Evolutionary conservation across 495 filamentous ascomycete genomes (phyloP).

Genomic region (Podospora comata): DNA sequence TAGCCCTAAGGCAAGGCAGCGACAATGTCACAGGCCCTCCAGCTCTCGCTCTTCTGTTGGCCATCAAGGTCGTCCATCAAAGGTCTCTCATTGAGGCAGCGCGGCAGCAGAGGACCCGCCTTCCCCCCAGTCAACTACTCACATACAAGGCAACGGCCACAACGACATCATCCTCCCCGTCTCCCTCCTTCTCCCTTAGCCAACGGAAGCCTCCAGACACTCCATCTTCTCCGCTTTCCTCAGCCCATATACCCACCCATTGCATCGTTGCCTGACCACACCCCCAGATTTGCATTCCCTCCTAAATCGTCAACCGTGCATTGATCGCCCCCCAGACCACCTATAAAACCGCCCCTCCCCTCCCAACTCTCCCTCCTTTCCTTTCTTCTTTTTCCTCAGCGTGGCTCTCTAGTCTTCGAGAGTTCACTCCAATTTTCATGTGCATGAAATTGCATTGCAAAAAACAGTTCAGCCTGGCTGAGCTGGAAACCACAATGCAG

Average conservation of each 20-base stretch:
- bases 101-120: neutral
- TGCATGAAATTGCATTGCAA: neutral
- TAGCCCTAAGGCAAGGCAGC: neutral
- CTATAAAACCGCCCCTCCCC: neutral
- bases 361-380: neutral
- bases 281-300: neutral
- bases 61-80: neutral
- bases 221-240: neutral
- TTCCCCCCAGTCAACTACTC: neutral
- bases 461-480: neutral
- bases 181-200: neutral
- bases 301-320: neutral
- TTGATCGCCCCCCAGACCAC: neutral
- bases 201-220: neutral
- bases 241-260: too few species aligned
- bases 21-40: neutral
- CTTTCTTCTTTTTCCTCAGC: neutral
- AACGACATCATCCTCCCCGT: neutral
- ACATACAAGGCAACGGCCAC: neutral
- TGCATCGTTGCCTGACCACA: neutral
- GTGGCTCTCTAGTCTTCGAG: neutral
- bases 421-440: neutral
- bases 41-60: neutral
- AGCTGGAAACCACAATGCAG: neutral
- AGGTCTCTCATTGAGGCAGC: neutral